These are phyloP conservation scores for Shiraia bambusicola DNA, from an alignment of 2,329 filamentous ascomycete genomes.

Conservation along the genomic window DNA sequence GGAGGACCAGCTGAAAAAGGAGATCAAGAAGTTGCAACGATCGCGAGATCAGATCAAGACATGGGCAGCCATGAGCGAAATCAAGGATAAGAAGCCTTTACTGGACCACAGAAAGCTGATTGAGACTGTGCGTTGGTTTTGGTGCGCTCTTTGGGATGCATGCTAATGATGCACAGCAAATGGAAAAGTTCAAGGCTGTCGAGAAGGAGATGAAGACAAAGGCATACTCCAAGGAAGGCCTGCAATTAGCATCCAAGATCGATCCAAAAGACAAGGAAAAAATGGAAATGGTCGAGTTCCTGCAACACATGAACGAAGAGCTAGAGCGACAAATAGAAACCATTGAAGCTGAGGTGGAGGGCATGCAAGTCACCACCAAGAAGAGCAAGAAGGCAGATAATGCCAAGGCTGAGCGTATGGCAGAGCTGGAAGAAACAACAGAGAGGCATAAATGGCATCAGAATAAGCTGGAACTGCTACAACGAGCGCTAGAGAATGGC, in stretches of 20 bases:
- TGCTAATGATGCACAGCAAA: slow-evolving; percentile 67
- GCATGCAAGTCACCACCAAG: slow-evolving; percentile 84
- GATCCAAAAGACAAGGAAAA: slow-evolving; percentile 98
- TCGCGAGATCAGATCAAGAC: slow-evolving; percentile 99
- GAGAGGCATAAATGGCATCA: slow-evolving; percentile 98
- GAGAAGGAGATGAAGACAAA: slow-evolving; percentile 99
- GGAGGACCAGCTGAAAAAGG: slow-evolving; percentile 95
- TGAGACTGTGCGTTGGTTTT: slow-evolving; percentile 72
- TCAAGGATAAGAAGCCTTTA: slow-evolving; percentile 97
- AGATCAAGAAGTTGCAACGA: slow-evolving; percentile 99
- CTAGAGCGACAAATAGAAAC: slow-evolving; percentile 91
- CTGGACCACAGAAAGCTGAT: slow-evolving; percentile 94
- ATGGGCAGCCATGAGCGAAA: slow-evolving; percentile 97
- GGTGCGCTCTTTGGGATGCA: slow-evolving; percentile 9
- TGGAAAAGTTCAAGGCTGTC: slow-evolving; percentile 99
- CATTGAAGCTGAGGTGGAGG: slow-evolving; percentile 80
- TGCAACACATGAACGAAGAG: slow-evolving; percentile 84
- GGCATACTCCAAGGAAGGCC: slow-evolving; percentile 96
- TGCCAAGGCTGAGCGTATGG: slow-evolving; percentile 81
- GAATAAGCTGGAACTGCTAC: slow-evolving; percentile 84
- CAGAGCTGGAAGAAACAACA: slow-evolving; percentile 78
- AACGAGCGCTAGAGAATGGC: slow-evolving; percentile 88
- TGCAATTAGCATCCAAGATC: slow-evolving; percentile 86
- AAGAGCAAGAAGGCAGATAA: slow-evolving; percentile 85
- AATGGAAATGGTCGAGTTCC: slow-evolving; percentile 81